These are phyloP conservation scores for Pilasporangium apinafurcum DNA, from an alignment of 352 stramenopile genomes.

Conservation along the genomic window DNA sequence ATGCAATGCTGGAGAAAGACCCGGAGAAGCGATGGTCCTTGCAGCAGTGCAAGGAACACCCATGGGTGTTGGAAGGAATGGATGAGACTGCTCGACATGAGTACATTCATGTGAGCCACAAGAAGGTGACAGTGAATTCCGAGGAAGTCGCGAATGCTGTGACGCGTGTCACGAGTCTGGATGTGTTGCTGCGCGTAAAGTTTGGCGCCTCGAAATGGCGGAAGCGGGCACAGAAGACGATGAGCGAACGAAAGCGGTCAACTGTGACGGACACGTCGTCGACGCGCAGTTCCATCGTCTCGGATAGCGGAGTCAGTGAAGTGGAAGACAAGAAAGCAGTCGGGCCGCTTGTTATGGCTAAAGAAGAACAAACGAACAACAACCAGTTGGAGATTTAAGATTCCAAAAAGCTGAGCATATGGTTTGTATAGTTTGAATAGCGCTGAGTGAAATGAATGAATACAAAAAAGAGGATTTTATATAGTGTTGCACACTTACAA, in stretches of 20 bases:
- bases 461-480: no score
- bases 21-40: conserved; percentile 65
- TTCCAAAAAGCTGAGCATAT: no score
- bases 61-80: conserved; percentile 59
- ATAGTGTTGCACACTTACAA: no score
- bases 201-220: conserved; percentile 75
- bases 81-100: conserved; percentile 19
- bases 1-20: conserved; percentile 68
- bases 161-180: conserved; percentile 68
- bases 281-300: conserved; percentile 6
- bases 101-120: conserved; percentile 45
- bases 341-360: neutral
- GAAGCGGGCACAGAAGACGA: conserved; percentile 54
- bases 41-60: conserved; percentile 57
- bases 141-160: conserved; percentile 65
- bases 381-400: conserved; percentile 54
- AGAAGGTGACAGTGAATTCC: conserved; percentile 45
- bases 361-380: neutral
- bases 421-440: no score
- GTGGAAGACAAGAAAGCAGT: conserved; percentile 7
- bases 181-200: conserved; percentile 73
- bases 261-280: conserved; percentile 8
- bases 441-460: no score
- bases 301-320: conserved; percentile 16
- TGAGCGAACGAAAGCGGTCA: conserved; percentile 35